Evolutionary conservation across 257 asterid genomes (phyloP), one percentile per base, ranked within the genome.

Genomic region (Voacanga thouarsii): DNA sequence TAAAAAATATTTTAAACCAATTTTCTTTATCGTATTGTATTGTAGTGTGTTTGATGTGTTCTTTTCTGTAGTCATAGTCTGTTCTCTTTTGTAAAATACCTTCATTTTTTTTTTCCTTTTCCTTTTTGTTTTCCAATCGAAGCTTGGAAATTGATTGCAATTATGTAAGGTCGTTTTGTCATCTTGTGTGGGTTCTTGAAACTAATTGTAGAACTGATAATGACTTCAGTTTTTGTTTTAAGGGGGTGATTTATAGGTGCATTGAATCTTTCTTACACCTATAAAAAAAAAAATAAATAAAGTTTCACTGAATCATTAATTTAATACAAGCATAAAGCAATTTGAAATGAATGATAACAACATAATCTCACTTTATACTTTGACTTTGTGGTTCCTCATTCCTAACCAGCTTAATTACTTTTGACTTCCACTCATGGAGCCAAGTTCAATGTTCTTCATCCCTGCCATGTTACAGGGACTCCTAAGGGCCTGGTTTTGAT

Each of bases 371-470:
- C 66, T 53, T 41, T 74, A 28, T 24, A 59, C 28, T 59, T 41
- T 59, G 59, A 43, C 44, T 59, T 59, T 18, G 11, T 41, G 26
- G 26, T 7, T 7, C 6, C 44, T 57, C 14, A 12, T 26, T 3
- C n/a, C 57, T 14, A 33, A 33, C 2, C 37, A 33, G 2, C 37
- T 33, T 33, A 33, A 33, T 43, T 43, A 26, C 70, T 60, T 59
- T 75, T 75, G 71, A 75, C 71, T 75, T 43, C 11, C 11, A 21
- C 6, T 74, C 55, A 23, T 74, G 16, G 19, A 56, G 37, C 68
- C 68, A 74, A 53, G 51, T 74, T 56, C 77, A 11, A 55, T 74
- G 77, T 74, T 55, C 63, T 50, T 21, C 24, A 21, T 18, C 12
- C 51, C 53, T 51, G 55, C 21, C 33, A 18, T 39, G 24, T 72